Percentiles rank a stretch among this genome's conserved stretches.
Conservation (phyloP, 805 yeast species). For the Lachancea thermotolerans region DNA sequence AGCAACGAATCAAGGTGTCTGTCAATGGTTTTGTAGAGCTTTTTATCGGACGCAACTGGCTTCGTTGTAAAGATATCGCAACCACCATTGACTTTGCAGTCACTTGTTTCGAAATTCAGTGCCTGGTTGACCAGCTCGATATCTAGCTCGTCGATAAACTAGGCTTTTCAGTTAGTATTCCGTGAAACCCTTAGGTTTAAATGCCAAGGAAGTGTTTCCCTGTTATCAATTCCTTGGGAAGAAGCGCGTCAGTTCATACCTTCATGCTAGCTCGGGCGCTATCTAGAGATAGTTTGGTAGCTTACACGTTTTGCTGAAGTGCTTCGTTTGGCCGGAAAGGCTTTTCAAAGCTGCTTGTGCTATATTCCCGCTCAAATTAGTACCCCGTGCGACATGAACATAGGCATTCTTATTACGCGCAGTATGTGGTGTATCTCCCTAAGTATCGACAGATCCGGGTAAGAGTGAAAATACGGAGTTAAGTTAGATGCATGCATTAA, state of each 20-base stretch:
- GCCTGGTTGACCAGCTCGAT: conserved; percentile 88
- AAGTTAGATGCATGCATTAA: background rate
- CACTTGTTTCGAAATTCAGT: conserved; percentile 68
- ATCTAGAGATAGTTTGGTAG: background rate
- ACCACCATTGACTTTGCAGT: conserved; percentile 75
- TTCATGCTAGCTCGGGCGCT: conserved; percentile 3
- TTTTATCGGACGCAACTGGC: conserved; percentile 84
- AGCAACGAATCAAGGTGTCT: conserved; percentile 57
- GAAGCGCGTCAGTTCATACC: conserved; percentile 1
- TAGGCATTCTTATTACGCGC: background rate
- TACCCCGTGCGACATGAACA: conserved; percentile 1
- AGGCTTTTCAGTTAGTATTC: conserved; percentile 3
- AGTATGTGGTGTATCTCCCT: background rate
- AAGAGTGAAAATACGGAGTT: background rate
- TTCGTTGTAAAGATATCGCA: conserved; percentile 93
- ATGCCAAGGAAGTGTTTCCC: background rate
- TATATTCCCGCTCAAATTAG: background rate
- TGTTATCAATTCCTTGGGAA: background rate
- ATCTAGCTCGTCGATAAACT: conserved; percentile 91
- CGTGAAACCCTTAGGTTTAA: background rate
- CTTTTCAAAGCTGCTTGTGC: too few relatives aligned
- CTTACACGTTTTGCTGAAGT: too few relatives aligned
- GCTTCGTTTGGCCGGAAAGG: too few relatives aligned
- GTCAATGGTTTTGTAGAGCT: conserved; percentile 81
- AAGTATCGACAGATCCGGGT: background rate